phyloP scores from a whole-genome alignment of 2,329 filamentous ascomycete species.

The Hirsutella minnesotensis region DNA sequence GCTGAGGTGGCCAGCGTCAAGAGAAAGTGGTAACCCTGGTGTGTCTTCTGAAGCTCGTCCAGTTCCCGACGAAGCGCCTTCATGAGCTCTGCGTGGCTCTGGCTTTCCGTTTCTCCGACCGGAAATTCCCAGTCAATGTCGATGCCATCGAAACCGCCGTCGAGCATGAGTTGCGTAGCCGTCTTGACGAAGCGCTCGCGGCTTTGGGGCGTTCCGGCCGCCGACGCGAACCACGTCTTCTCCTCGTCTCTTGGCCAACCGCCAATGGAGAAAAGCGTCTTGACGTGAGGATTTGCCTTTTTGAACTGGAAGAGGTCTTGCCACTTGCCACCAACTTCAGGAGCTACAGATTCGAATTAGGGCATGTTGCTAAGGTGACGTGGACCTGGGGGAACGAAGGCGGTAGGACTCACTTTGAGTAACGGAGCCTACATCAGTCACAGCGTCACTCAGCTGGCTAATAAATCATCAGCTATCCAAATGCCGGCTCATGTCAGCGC shows the following conservation, averaged over 20 bases:
- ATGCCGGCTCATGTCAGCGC: not conserved
- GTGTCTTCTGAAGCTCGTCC: not conserved
- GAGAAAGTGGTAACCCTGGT: not conserved
- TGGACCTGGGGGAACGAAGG: not conserved
- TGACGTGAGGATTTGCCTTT: not conserved
- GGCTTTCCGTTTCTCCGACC: not conserved
- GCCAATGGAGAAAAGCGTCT: not conserved
- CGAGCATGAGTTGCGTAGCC: not conserved
- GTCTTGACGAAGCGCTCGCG: not conserved
- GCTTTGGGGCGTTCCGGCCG: not conserved
- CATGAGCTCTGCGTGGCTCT: not conserved
- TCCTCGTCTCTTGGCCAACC: not conserved
- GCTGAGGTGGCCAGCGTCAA: not conserved
- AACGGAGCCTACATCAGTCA: not conserved
- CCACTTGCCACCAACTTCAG: not conserved
- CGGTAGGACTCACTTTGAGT: not conserved
- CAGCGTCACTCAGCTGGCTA: not conserved
- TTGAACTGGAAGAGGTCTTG: not conserved
- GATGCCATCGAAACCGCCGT: conserved; percentile 1
- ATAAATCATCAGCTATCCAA: not conserved
- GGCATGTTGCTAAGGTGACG: not conserved
- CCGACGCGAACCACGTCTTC: not conserved
- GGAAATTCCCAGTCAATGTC: conserved; percentile 1
- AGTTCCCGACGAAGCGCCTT: not conserved
- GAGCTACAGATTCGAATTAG: not conserved